These are phyloP conservation scores for Mycogone perniciosa DNA, from an alignment of 2,329 filamentous ascomycete genomes.

Conservation along the genomic window DNA sequence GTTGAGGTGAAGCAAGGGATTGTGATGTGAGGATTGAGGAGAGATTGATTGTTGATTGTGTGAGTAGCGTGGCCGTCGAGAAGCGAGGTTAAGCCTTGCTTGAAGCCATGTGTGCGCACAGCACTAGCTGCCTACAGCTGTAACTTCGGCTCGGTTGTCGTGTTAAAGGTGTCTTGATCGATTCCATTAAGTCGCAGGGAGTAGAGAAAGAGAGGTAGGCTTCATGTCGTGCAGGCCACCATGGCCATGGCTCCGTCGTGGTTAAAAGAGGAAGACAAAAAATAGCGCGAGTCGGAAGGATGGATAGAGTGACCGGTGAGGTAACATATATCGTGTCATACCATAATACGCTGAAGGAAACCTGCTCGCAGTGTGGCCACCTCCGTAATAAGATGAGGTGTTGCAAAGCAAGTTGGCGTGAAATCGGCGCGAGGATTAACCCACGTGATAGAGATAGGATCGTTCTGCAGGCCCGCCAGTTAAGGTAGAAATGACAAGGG, in stretches of 20 bases:
- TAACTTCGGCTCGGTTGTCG: conserved; percentile 1
- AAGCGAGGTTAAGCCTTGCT: neutral
- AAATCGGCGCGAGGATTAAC: conserved; percentile 9
- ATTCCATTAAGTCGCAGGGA: conserved; percentile 5
- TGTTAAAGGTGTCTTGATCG: conserved; percentile 1
- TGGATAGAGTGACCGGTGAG: neutral
- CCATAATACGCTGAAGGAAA: conserved; percentile 3
- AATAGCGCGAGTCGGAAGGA: neutral
- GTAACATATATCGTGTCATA: conserved; percentile 4
- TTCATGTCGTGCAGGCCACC: conserved; percentile 3
- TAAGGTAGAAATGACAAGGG: conserved; percentile 16
- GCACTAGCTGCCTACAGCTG: conserved; percentile 4
- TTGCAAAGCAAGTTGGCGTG: conserved; percentile 5
- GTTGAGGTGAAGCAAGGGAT: conserved; percentile 13
- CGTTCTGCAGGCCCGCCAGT: conserved; percentile 4
- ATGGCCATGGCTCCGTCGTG: conserved; percentile 3
- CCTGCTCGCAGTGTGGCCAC: neutral
- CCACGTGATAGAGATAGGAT: conserved; percentile 9
- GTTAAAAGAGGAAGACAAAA: neutral
- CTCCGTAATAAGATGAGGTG: neutral
- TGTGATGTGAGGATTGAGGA: conserved; percentile 21
- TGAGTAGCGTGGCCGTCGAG: conserved; percentile 14
- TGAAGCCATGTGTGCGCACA: conserved; percentile 2
- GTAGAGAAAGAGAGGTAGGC: neutral
- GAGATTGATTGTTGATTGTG: conserved; percentile 18